These are phyloP conservation scores for Penicillium sclerotigenum DNA, from an alignment of 2,329 filamentous ascomycete genomes.

Conservation along the genomic window DNA sequence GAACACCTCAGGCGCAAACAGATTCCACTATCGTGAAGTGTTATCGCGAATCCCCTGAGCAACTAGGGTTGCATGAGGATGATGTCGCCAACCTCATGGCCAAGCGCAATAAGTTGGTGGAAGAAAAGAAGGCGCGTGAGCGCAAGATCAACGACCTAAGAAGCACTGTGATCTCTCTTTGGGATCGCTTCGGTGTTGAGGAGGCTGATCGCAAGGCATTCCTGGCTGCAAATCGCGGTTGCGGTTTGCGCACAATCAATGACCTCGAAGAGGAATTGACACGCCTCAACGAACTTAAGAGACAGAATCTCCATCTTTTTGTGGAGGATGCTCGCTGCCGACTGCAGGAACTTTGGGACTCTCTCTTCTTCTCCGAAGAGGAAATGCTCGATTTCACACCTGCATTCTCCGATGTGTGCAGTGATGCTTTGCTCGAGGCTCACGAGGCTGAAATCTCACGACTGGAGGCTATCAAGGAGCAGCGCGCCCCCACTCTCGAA, in stretches of 20 bases:
- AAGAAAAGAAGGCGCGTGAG: constrained; percentile 86
- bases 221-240: constrained; percentile 81
- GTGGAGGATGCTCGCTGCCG: constrained; percentile 90
- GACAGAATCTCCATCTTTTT: constrained; percentile 91
- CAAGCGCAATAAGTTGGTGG: constrained; percentile 76
- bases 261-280: constrained; percentile 90
- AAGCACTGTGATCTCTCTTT: constrained; percentile 75
- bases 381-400: constrained; percentile 98
- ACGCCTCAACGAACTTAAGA: constrained; percentile 85
- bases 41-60: constrained; percentile 86
- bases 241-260: constrained; percentile 86
- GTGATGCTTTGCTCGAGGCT: constrained; percentile 88
- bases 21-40: constrained; percentile 83
- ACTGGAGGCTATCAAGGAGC: constrained; percentile 76
- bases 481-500: constrained; percentile 77
- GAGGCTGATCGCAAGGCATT: constrained; percentile 81
- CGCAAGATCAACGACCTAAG: constrained; percentile 73
- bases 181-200: constrained; percentile 82
- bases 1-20: constrained; percentile 88
- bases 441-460: constrained; percentile 88
- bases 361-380: constrained; percentile 90
- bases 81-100: constrained; percentile 70
- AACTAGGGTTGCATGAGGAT: constrained; percentile 85
- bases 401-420: constrained; percentile 95
- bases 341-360: constrained; percentile 93